phyloP scores from a whole-genome alignment of 345 rosid species.

The Crucihimalaya himalaica region DNA sequence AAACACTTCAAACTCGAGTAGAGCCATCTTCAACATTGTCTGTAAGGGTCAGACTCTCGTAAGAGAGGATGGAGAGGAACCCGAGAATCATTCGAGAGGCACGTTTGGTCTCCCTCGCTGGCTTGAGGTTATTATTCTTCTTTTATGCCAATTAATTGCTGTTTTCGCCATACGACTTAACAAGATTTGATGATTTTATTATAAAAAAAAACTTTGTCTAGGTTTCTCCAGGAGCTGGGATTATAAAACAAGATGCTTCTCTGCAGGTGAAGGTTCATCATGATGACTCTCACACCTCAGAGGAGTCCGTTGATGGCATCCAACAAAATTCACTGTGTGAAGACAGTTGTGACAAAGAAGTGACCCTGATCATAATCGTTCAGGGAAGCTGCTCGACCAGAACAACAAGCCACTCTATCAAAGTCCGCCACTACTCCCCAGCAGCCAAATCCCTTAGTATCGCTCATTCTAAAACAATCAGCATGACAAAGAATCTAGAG shows the following conservation, averaged over 20 bases:
- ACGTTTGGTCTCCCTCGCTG: slow-evolving; percentile 82
- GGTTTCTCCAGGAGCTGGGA: slow-evolving; percentile 85
- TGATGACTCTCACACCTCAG: slow-evolving; percentile 67
- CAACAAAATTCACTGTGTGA: slow-evolving; percentile 84
- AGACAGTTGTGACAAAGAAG: slow-evolving; percentile 77
- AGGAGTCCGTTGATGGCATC: slow-evolving; percentile 66
- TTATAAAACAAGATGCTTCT: slow-evolving; percentile 64
- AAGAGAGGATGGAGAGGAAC: slow-evolving; percentile 57
- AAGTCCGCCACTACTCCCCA: slow-evolving; percentile 67
- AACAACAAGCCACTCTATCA: slow-evolving; percentile 54
- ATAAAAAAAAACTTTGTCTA: slow-evolving; percentile 19
- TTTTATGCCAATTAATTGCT: not conserved
- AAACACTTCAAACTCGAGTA: slow-evolving; percentile 56
- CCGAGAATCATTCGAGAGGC: slow-evolving; percentile 58
- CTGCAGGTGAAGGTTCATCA: slow-evolving; percentile 75
- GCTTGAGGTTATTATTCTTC: slow-evolving; percentile 72
- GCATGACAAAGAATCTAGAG: slow-evolving; percentile 43
- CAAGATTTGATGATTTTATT: not conserved
- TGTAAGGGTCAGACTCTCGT: slow-evolving; percentile 61
- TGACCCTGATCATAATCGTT: slow-evolving; percentile 50
- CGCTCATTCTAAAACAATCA: slow-evolving; percentile 43
- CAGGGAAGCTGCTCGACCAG: slow-evolving; percentile 71
- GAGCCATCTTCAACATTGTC: slow-evolving; percentile 59
- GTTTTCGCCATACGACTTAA: not conserved
- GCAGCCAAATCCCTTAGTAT: slow-evolving; percentile 52